Evolutionary conservation across 805 yeast genomes (phyloP).

Genomic region (Candida manassasensis): DNA sequence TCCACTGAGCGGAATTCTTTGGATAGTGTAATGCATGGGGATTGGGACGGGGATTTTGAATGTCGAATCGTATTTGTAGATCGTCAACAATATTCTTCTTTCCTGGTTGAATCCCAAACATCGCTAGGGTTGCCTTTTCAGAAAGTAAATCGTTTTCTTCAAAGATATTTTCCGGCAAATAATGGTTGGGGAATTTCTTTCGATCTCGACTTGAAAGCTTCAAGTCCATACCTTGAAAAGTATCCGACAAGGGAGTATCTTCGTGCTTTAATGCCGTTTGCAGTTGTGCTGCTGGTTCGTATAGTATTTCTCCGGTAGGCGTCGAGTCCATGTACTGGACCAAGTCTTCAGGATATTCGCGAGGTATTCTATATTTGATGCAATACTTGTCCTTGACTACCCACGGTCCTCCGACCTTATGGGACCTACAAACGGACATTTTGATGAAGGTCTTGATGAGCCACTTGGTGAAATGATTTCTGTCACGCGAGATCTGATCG

Average conservation of each 20-base stretch:
- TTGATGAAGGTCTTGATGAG: conserved; percentile 84
- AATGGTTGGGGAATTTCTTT: conserved; percentile 27
- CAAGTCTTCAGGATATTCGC: conserved; percentile 54
- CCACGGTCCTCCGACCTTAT: conserved; percentile 94
- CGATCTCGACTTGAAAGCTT: conserved; percentile 4
- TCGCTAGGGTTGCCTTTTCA: conserved; percentile 5
- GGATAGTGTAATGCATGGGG: conserved; percentile 20
- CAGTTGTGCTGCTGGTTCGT: conserved; percentile 8
- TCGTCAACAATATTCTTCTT: conserved; percentile 28
- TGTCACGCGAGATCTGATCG: conserved; percentile 70
- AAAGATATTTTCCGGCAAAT: conserved; percentile 22
- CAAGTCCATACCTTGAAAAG: background rate
- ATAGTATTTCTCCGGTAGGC: conserved; percentile 25
- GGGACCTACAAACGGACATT: conserved; percentile 68
- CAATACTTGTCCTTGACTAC: conserved; percentile 79
- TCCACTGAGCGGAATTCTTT: conserved; percentile 20
- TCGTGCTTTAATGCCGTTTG: conserved; percentile 2
- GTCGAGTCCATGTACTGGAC: conserved; percentile 34
- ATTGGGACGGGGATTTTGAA: conserved; percentile 26
- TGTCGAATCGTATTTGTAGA: conserved; percentile 24
- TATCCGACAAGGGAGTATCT: conserved; percentile 2
- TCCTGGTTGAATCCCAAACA: conserved; percentile 21
- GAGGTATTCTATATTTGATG: conserved; percentile 58
- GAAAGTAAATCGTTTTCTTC: conserved; percentile 13
- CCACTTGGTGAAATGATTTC: conserved; percentile 86